phyloP scores from a whole-genome alignment of 176 grass and related monocot species.

The Oryza meyeriana region DNA sequence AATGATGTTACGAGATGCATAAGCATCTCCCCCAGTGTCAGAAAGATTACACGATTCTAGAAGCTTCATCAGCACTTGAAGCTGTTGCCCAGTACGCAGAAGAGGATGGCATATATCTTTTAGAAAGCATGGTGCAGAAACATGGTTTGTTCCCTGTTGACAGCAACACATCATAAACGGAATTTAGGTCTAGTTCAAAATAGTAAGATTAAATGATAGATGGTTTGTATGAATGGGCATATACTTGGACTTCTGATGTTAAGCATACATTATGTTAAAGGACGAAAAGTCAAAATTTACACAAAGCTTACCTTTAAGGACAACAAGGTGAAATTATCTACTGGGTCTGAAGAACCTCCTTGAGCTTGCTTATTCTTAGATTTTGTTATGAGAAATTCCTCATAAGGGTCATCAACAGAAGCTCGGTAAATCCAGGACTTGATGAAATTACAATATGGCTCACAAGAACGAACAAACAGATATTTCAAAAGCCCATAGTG shows the following conservation, averaged over 20 bases:
- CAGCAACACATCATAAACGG: slow-evolving; percentile 27
- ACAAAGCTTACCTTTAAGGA: slow-evolving; percentile 55
- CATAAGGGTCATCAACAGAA: slow-evolving; percentile 75
- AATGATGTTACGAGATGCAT: slow-evolving; percentile 26
- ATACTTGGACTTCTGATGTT: slow-evolving; percentile 1
- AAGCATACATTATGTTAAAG: neutral
- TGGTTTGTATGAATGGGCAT: neutral
- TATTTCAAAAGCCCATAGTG: slow-evolving; percentile 82
- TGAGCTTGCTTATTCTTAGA: slow-evolving; percentile 36
- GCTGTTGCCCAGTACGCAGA: slow-evolving; percentile 75
- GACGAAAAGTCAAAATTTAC: neutral
- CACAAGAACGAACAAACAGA: slow-evolving; percentile 78
- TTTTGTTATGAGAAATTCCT: slow-evolving; percentile 69
- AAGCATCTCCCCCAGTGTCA: slow-evolving; percentile 44
- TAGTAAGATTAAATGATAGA: slow-evolving; percentile 23
- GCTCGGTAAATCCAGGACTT: slow-evolving; percentile 94
- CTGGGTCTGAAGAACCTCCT: slow-evolving; percentile 26
- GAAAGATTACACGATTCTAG: slow-evolving; percentile 67
- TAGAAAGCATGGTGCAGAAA: slow-evolving; percentile 86
- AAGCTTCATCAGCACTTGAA: slow-evolving; percentile 97
- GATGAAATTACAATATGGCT: slow-evolving; percentile 89
- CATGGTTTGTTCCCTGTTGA: slow-evolving; percentile 63
- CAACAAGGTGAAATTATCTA: slow-evolving; percentile 37
- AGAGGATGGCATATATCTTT: slow-evolving; percentile 71
- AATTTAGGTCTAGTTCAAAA: slow-evolving; percentile 16